Conservation (phyloP, 2,329 filamentous ascomycete species). For the Helotiales sp. region DNA sequence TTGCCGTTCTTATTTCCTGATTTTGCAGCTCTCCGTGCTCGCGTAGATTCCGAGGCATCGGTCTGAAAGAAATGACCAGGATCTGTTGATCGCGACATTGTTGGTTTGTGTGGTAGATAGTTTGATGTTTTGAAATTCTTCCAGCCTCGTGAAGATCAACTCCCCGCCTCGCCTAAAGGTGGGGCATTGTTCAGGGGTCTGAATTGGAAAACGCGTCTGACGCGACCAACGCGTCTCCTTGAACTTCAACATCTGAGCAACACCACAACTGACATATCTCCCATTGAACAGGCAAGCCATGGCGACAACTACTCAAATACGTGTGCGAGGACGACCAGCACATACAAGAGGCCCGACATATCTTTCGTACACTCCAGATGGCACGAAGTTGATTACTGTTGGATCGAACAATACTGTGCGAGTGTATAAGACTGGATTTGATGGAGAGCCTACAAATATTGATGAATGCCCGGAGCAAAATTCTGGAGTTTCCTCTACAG, state of each 20-base stretch:
- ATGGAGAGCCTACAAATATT: slow-evolving; percentile 89
- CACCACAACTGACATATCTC: slow-evolving; percentile 11
- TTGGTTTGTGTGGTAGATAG: slow-evolving; percentile 3
- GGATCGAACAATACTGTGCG: slow-evolving; percentile 93
- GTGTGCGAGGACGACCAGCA: slow-evolving; percentile 64
- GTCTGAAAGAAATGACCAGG: slow-evolving; percentile 90
- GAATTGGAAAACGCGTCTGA: slow-evolving; percentile 3
- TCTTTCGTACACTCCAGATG: slow-evolving; percentile 86
- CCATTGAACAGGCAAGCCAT: slow-evolving; percentile 26
- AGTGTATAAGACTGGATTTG: slow-evolving; percentile 86
- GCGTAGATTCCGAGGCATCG: slow-evolving; percentile 45
- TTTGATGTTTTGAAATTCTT: not conserved
- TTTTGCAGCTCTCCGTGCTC: slow-evolving; percentile 67
- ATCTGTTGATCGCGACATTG: slow-evolving; percentile 69
- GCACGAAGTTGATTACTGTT: slow-evolving; percentile 82
- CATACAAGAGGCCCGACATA: slow-evolving; percentile 86
- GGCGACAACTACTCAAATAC: slow-evolving; percentile 38
- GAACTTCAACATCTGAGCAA: slow-evolving; percentile 4
- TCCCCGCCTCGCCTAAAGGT: not conserved
- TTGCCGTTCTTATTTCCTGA: slow-evolving; percentile 76
- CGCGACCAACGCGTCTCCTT: slow-evolving; percentile 16
- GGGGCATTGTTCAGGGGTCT: not conserved
- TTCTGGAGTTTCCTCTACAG: slow-evolving; percentile 71
- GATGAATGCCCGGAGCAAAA: slow-evolving; percentile 91
- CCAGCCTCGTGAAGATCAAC: not conserved